Evolutionary conservation across 352 stramenopile species (phyloP).

Genomic region (Stephanocyclus meneghinianus): DNA sequence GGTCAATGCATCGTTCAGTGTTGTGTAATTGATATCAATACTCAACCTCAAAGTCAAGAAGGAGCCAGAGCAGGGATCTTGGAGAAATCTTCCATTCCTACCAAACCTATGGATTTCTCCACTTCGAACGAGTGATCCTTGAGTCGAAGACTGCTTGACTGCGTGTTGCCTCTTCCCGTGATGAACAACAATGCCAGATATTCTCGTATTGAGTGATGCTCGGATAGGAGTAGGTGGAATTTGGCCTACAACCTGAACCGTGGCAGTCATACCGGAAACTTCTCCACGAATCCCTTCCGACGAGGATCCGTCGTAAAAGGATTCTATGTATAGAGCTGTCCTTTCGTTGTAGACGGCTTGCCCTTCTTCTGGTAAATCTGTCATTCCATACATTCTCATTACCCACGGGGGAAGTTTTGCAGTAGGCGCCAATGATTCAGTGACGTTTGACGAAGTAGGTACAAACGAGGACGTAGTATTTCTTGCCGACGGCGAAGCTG

Average conservation of each 20-base stretch:
- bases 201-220: not conserved
- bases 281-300: not conserved
- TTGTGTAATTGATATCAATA: constrained; percentile 17
- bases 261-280: not conserved
- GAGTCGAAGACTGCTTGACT: not conserved
- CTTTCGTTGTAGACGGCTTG: constrained; percentile 4
- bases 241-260: constrained; percentile 5
- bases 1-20: constrained; percentile 13
- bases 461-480: not conserved
- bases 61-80: constrained; percentile 12
- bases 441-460: not conserved
- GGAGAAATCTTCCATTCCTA: not conserved
- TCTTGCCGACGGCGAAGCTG: not conserved
- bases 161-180: not conserved
- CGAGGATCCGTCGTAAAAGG: constrained; percentile 2
- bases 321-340: constrained; percentile 13
- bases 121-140: not conserved
- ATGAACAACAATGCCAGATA: not conserved
- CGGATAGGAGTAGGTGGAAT: constrained; percentile 1
- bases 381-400: constrained; percentile 24
- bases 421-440: not conserved
- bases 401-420: not conserved
- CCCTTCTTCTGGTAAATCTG: not conserved
- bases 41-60: constrained; percentile 23
- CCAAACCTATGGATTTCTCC: not conserved